Conservation (phyloP, 2,329 filamentous ascomycete genomes). For the Nothopassalora personata region DNA sequence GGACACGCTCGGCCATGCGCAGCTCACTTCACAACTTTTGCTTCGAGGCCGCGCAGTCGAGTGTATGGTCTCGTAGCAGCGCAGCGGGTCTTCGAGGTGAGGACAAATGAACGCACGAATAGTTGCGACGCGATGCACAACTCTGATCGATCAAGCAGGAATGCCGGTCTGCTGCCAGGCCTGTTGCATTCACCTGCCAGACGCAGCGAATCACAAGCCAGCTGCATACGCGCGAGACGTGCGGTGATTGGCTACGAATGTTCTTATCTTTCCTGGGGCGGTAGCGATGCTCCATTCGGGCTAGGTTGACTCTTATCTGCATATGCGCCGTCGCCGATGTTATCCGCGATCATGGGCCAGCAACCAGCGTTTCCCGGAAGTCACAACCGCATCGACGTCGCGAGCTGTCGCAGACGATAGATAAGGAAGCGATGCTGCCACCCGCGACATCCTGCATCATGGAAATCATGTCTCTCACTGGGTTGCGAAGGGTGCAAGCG, state of each 20-base stretch:
- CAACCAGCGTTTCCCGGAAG: neutral
- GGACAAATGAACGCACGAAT: neutral
- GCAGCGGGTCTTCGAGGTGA: neutral
- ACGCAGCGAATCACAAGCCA: neutral
- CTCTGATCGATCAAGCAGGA: constrained; percentile 1
- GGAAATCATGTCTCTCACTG: neutral
- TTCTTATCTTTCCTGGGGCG: neutral
- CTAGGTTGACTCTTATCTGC: neutral
- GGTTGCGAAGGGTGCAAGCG: neutral
- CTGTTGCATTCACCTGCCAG: neutral
- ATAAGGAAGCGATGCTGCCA: neutral
- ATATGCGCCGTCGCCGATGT: neutral
- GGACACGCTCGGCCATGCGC: neutral
- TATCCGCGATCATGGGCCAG: too few species aligned
- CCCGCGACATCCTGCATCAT: neutral
- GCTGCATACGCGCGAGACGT: neutral
- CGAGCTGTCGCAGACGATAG: neutral
- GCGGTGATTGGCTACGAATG: neutral
- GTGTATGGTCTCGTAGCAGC: too few species aligned
- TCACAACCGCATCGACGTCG: neutral
- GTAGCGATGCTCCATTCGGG: neutral
- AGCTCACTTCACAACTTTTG: neutral
- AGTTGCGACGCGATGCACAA: constrained; percentile 1
- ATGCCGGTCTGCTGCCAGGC: neutral
- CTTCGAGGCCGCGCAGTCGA: neutral